Evolutionary conservation across 495 filamentous ascomycete genomes (phyloP).

Genomic region (Aspergillus indologenus): DNA sequence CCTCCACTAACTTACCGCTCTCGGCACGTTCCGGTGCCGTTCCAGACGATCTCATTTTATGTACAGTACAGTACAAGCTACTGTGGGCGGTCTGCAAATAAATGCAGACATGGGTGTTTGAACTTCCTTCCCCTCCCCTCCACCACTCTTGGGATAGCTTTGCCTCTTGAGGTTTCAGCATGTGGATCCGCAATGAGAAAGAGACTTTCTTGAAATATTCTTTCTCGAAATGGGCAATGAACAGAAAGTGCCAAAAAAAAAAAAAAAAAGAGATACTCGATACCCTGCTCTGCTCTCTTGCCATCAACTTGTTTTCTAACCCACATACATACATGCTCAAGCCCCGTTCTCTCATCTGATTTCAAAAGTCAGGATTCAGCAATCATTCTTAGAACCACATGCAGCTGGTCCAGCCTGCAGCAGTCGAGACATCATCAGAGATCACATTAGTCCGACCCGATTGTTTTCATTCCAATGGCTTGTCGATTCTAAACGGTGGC

Average conservation of each 20-base stretch:
- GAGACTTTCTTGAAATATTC: neutral
- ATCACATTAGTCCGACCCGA: neutral
- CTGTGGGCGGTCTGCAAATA: neutral
- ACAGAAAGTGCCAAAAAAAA: neutral
- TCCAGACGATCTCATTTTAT: neutral
- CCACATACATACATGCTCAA: neutral
- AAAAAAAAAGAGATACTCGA: neutral
- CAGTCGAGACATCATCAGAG: neutral
- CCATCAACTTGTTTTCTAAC: neutral
- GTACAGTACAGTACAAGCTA: neutral
- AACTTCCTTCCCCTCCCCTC: neutral
- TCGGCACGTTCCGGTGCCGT: constrained; percentile 8
- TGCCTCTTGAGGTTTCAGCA: neutral
- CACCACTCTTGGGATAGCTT: neutral
- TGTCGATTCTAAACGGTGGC: neutral
- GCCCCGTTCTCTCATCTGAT: neutral
- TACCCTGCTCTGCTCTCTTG: neutral
- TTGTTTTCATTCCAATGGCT: neutral
- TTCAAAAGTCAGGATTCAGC: neutral
- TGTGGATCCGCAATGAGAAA: neutral
- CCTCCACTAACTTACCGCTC: neutral
- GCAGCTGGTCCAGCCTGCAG: neutral
- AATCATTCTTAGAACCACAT: neutral
- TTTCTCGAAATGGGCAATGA: neutral
- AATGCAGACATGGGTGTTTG: neutral